Percentiles rank a stretch among this genome's conserved stretches.
Conservation (phyloP, 2,329 filamentous ascomycete genomes). For the Cladosporium sp. region DNA sequence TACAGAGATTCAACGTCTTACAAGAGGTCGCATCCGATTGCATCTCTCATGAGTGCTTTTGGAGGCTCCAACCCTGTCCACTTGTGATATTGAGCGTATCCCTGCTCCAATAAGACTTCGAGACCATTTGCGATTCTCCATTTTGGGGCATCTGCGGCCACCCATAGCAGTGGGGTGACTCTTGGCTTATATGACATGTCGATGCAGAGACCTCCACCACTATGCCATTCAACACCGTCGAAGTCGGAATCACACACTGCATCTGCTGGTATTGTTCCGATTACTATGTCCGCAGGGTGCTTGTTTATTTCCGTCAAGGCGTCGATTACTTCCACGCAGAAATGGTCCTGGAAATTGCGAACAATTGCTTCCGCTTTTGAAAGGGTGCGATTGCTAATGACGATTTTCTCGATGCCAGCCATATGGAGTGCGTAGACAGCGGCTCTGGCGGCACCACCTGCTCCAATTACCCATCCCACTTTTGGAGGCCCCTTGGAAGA, state of each 20-base stretch:
- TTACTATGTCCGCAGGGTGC: not conserved
- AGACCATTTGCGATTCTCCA: not conserved
- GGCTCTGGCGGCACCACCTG: not conserved
- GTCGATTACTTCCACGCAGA: not conserved
- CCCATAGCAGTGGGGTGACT: not conserved
- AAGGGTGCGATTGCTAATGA: not conserved
- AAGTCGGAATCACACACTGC: not conserved
- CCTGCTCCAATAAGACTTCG: not conserved
- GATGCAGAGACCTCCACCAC: not conserved
- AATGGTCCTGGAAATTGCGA: not conserved
- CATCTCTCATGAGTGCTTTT: not conserved
- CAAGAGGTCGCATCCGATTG: not conserved
- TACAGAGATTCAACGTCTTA: too few species aligned
- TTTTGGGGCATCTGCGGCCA: not conserved
- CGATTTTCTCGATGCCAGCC: not conserved
- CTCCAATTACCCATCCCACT: not conserved
- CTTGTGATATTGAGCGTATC: not conserved
- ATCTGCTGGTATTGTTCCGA: slow-evolving; percentile 3
- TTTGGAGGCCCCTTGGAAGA: not conserved
- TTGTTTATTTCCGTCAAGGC: not conserved
- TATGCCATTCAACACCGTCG: not conserved
- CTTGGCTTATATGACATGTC: slow-evolving; percentile 9
- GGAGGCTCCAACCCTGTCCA: slow-evolving; percentile 3
- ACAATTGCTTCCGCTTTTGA: not conserved
- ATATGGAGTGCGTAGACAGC: slow-evolving; percentile 1